Percentiles rank a stretch among this genome's conserved stretches.
Conservation (phyloP, 495 filamentous ascomycete genomes). For the Corynascus novoguineensis region DNA sequence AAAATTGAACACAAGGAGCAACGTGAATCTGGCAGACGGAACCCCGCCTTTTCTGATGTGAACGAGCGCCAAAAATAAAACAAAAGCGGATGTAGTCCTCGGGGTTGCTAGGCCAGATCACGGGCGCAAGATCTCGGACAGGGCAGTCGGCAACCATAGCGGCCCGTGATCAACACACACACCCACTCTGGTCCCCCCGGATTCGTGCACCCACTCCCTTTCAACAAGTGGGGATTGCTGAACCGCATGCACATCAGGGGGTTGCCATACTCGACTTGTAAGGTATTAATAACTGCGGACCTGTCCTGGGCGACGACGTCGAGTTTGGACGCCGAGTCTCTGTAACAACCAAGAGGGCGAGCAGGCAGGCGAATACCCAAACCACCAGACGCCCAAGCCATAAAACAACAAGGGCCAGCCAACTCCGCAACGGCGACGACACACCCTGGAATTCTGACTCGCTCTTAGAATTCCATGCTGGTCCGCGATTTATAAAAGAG, state of each 20-base stretch:
- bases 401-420: background rate
- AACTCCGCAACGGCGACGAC: background rate
- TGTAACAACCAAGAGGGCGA: background rate
- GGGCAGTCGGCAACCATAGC: background rate
- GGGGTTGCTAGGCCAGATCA: background rate
- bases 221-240: background rate
- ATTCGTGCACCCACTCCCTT: background rate
- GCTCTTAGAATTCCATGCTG: background rate
- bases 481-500: background rate
- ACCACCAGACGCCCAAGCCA: background rate
- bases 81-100: background rate
- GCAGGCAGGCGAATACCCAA: background rate
- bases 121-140: background rate
- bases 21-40: no score
- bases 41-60: no score
- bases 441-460: background rate
- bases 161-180: slow-evolving; percentile 12
- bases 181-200: slow-evolving; percentile 5
- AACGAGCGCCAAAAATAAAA: background rate
- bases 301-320: background rate
- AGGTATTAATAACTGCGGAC: slow-evolving; percentile 1
- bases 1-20: background rate
- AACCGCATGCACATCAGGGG: no score
- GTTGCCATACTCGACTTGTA: background rate
- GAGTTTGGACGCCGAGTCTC: background rate